Percentiles rank a stretch among this genome's conserved stretches.
phyloP scores from a whole-genome alignment of 2,329 filamentous ascomycete species.

The Macrophomina tecta region DNA sequence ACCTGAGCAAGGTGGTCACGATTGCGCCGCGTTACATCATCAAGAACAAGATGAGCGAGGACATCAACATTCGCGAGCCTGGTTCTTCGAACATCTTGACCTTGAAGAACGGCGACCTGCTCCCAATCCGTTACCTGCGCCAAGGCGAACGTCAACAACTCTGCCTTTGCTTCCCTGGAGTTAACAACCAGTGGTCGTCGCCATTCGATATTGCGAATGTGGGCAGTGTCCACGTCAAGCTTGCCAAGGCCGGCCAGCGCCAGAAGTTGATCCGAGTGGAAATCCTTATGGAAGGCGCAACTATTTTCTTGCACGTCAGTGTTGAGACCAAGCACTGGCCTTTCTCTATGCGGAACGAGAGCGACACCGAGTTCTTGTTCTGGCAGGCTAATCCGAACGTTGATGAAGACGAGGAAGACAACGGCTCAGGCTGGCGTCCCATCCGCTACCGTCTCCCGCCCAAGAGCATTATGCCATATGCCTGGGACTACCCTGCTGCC shows the following conservation, averaged over 20 bases:
- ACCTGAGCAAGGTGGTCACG: conserved; percentile 93
- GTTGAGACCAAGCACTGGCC: conserved; percentile 96
- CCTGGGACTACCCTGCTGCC: conserved; percentile 98
- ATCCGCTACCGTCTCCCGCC: conserved; percentile 91
- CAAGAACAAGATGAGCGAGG: conserved; percentile 89
- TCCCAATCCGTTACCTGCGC: conserved; percentile 88
- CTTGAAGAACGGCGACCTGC: conserved; percentile 76
- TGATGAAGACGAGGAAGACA: conserved; percentile 88
- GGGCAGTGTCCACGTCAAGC: conserved; percentile 89
- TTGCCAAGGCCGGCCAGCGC: conserved; percentile 86
- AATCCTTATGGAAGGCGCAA: conserved; percentile 88
- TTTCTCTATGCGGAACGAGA: conserved; percentile 98
- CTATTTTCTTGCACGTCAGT: conserved; percentile 89
- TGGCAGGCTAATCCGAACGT: conserved; percentile 93
- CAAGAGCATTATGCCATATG: conserved; percentile 98
- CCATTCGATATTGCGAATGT: conserved; percentile 97
- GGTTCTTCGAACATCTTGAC: conserved; percentile 86
- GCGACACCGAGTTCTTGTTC: conserved; percentile 94
- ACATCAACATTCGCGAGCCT: conserved; percentile 87
- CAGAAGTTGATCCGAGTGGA: conserved; percentile 89
- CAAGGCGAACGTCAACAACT: conserved; percentile 84
- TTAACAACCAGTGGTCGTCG: conserved; percentile 97
- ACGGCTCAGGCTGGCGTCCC: conserved; percentile 83
- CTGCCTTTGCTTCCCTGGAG: conserved; percentile 88
- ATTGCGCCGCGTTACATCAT: conserved; percentile 91